A percentile compares a stretch with the other conserved stretches of the same genome.
These are phyloP conservation scores for Euphorbia schlechtendalii DNA, from an alignment of 441 rosid species.

Conservation along the genomic window DNA sequence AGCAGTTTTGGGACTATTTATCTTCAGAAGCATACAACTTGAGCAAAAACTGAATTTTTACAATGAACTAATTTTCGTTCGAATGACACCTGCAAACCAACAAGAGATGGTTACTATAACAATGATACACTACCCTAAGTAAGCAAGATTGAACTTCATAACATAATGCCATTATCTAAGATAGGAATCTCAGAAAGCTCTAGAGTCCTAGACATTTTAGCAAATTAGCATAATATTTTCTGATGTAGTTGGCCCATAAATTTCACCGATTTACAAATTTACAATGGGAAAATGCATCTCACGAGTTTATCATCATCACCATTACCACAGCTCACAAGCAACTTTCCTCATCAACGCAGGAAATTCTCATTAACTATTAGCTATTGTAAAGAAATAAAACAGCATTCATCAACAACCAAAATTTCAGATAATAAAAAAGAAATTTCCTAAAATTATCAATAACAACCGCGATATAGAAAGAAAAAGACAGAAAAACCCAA, in stretches of 20 bases:
- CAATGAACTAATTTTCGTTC: background rate
- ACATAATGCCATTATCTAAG: background rate
- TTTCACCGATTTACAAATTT: background rate
- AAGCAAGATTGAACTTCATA: background rate
- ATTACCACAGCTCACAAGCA: background rate
- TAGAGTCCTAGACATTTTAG: background rate
- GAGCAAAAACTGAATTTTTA: background rate
- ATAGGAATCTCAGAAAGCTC: background rate
- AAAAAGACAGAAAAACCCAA: background rate
- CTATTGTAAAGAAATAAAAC: background rate
- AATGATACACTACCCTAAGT: background rate
- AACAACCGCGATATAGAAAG: background rate
- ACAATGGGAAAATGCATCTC: background rate
- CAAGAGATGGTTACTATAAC: background rate
- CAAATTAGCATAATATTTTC: background rate
- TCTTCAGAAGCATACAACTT: no score
- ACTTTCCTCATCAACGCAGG: background rate
- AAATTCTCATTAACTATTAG: background rate
- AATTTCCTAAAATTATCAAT: background rate
- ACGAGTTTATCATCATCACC: background rate
- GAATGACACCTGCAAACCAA: background rate
- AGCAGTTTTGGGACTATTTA: no score
- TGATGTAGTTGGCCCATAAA: background rate
- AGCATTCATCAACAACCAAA: background rate
- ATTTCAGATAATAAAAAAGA: background rate